Base-by-base conservation (phyloP, 495 filamentous ascomycete species). In the Penicillium lividum region DNA sequence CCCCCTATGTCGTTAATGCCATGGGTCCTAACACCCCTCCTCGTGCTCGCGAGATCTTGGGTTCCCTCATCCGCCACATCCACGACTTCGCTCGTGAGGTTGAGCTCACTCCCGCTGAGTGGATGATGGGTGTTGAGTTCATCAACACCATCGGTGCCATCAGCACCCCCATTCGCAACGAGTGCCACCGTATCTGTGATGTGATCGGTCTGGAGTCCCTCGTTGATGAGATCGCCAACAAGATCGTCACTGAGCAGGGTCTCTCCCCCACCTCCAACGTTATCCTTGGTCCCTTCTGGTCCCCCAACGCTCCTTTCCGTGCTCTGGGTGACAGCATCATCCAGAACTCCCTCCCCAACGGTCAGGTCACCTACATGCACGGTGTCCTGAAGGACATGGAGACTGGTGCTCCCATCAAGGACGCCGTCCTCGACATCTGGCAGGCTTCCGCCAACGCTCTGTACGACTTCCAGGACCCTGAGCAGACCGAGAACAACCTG, bases 271-370 rank as follows among this genome's bases (percentile, higher is more conserved):
- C 90, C 54, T 91, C 89, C 34, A 89, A 87, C 61, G 85, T 89
- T 51, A 94, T 94, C 68, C 86, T 94, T 36, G 90, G 90, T 36
- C 90, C 90, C 70, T 93, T 93, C 84, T 93, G 88, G 89, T 89
- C 86, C 8, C 89, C 90, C 73, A 85, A 91, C 69, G 89, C 89
- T 8, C 89, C 89, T 34, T 89, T 89, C 83, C 86, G 88, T 27
- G 76, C 82, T 46, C 81, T 85, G 61, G 89, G 89, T 62, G 86
- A 80, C 64, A 80, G 71, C 70, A 88, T 90, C 74, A 88, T 91
- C 68, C 84, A 89, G 66, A 74, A 89, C 73, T 71, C 81, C 60
- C 80, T 85, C 27, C 78, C 80, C 34, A 75, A 85, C 62, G 89
- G 88, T 52, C 78, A 80, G 58, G 82, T 88, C 18, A 83, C 85